Evolutionary conservation across 2,329 filamentous ascomycete genomes (phyloP).

Genomic region (Paraphoma chrysanthemicola): DNA sequence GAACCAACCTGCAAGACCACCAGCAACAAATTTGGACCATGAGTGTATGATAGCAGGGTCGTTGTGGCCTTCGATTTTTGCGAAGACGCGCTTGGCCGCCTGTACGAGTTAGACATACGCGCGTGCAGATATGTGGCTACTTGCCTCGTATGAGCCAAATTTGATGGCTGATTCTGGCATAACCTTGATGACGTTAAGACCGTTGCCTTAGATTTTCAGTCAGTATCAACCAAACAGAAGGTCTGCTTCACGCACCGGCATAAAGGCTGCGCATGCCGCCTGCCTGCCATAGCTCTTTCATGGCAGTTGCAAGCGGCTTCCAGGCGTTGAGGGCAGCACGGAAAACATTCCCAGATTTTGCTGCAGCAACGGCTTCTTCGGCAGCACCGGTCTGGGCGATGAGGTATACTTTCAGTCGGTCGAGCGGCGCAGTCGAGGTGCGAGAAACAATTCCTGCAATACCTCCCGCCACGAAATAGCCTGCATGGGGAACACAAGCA

Average conservation of each 20-base stretch:
- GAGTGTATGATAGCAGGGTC: slow-evolving; percentile 81
- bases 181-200: slow-evolving; percentile 94
- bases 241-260: slow-evolving; percentile 70
- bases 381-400: slow-evolving; percentile 82
- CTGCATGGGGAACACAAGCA: slow-evolving; percentile 78
- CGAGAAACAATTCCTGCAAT: slow-evolving; percentile 93
- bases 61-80: slow-evolving; percentile 84
- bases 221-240: not conserved
- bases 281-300: slow-evolving; percentile 80
- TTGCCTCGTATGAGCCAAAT: slow-evolving; percentile 91
- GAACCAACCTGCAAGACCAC: slow-evolving; percentile 73
- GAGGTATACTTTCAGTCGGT: slow-evolving; percentile 95
- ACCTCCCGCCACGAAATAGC: slow-evolving; percentile 97
- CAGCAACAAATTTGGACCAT: slow-evolving; percentile 87
- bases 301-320: slow-evolving; percentile 74
- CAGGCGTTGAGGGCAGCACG: slow-evolving; percentile 70
- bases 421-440: slow-evolving; percentile 93
- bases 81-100: slow-evolving; percentile 87
- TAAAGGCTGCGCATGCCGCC: slow-evolving; percentile 91
- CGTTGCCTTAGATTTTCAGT: slow-evolving; percentile 72
- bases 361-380: slow-evolving; percentile 67
- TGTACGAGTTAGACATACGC: slow-evolving; percentile 37
- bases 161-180: slow-evolving; percentile 99
- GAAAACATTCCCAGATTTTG: slow-evolving; percentile 73
- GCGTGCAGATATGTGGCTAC: slow-evolving; percentile 14